Conservation (phyloP, 2,329 filamentous ascomycete genomes). For the Alternaria sp. region DNA sequence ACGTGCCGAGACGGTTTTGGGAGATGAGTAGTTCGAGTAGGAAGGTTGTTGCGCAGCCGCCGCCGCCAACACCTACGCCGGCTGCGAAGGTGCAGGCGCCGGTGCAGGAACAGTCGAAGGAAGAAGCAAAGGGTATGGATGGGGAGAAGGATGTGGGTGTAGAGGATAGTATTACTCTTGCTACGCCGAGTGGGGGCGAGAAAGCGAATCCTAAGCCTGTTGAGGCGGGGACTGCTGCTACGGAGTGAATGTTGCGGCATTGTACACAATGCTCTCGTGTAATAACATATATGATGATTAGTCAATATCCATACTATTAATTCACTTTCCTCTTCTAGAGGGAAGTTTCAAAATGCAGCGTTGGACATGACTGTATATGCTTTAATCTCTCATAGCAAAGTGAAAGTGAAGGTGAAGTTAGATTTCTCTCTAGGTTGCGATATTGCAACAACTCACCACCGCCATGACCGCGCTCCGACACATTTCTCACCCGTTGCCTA, state of each 20-base stretch:
- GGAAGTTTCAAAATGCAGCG: neutral
- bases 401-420: neutral
- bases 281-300: neutral
- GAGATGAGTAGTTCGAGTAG: slow-evolving; percentile 31
- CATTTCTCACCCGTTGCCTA: too few species aligned
- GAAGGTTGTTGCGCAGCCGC: slow-evolving; percentile 8
- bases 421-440: neutral
- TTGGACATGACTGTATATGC: neutral
- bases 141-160: neutral
- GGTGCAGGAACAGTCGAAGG: neutral
- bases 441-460: too few species aligned
- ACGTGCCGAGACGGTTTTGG: slow-evolving; percentile 79
- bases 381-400: neutral
- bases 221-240: neutral
- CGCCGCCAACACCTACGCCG: neutral
- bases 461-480: too few species aligned
- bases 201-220: neutral
- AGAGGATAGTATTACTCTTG: neutral
- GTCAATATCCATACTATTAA: neutral
- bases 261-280: neutral
- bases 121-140: too few species aligned
- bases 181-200: neutral
- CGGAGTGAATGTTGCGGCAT: neutral
- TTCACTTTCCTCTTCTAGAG: neutral
- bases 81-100: neutral